Evolutionary conservation across 2,329 filamentous ascomycete genomes (phyloP).

Genomic region (Fusarium chlamydosporum): DNA sequence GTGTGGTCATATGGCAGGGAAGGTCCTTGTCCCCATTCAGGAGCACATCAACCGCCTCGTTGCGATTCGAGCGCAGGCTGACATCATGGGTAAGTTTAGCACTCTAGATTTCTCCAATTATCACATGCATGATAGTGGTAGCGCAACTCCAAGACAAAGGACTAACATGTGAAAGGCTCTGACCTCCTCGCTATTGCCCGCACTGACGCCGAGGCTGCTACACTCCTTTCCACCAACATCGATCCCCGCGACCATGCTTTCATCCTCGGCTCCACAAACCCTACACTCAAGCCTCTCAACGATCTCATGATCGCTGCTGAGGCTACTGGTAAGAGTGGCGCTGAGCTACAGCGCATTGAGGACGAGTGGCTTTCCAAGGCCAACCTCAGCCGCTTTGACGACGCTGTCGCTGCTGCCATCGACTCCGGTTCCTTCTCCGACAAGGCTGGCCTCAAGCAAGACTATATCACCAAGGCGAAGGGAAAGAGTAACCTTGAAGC

Average conservation of each 20-base stretch:
- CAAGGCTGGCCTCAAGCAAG: conserved; percentile 75
- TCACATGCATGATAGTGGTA: conserved; percentile 31
- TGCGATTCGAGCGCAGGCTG: conserved; percentile 95
- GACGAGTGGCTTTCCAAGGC: conserved; percentile 87
- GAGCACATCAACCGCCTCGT: conserved; percentile 99
- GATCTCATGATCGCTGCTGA: conserved; percentile 94
- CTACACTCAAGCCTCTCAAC: conserved; percentile 83
- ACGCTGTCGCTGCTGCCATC: conserved; percentile 88
- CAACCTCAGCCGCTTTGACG: conserved; percentile 87
- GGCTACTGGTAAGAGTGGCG: conserved; percentile 82
- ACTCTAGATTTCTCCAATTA: conserved; percentile 21
- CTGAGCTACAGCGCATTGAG: conserved; percentile 89
- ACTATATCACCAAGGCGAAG: conserved; percentile 77
- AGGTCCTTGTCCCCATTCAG: conserved; percentile 94
- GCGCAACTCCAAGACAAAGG: neutral
- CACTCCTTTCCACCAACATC: conserved; percentile 95
- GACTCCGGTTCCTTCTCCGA: conserved; percentile 75
- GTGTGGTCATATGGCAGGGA: conserved; percentile 99
- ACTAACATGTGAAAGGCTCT: conserved; percentile 66
- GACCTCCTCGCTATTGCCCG: conserved; percentile 93
- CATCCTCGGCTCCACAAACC: conserved; percentile 91
- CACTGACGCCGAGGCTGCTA: conserved; percentile 97
- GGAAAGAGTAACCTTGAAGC: conserved; percentile 91
- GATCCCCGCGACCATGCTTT: conserved; percentile 95
- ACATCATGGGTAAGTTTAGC: conserved; percentile 85